Conservation (phyloP, 306 rosid genomes). For the Begonia fuchsioides region DNA sequence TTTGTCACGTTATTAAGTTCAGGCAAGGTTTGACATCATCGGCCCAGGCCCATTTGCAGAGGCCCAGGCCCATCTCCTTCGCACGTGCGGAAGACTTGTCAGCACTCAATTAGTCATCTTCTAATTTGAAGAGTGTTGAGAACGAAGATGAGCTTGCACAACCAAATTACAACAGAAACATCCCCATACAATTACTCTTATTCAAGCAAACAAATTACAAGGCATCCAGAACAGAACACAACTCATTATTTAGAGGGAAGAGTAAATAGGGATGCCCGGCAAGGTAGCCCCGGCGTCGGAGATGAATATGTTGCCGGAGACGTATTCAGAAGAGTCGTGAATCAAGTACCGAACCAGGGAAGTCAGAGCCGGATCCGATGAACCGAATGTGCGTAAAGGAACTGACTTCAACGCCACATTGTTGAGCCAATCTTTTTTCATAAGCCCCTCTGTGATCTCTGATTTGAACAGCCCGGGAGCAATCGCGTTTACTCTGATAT, state of each 20-base stretch:
- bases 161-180: no score
- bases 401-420: constrained; percentile 37
- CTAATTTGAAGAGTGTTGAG: no score
- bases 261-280: constrained; percentile 62
- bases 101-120: no score
- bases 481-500: constrained; percentile 70
- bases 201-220: no score
- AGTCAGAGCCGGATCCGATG: constrained; percentile 65
- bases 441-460: constrained; percentile 49
- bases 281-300: constrained; percentile 58
- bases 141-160: no score
- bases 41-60: no score
- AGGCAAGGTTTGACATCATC: no score
- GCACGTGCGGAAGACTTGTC: no score
- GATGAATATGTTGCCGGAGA: constrained; percentile 48
- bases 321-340: constrained; percentile 64
- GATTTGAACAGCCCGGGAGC: constrained; percentile 72
- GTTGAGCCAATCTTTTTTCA: constrained; percentile 54
- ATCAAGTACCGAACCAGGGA: constrained; percentile 51
- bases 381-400: constrained; percentile 40
- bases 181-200: no score
- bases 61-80: no score
- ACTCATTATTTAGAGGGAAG: constrained; percentile 32
- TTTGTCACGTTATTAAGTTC: no score
- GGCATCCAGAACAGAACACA: no score